phyloP scores from a whole-genome alignment of 495 filamentous ascomycete species.

The Darksidea phi region DNA sequence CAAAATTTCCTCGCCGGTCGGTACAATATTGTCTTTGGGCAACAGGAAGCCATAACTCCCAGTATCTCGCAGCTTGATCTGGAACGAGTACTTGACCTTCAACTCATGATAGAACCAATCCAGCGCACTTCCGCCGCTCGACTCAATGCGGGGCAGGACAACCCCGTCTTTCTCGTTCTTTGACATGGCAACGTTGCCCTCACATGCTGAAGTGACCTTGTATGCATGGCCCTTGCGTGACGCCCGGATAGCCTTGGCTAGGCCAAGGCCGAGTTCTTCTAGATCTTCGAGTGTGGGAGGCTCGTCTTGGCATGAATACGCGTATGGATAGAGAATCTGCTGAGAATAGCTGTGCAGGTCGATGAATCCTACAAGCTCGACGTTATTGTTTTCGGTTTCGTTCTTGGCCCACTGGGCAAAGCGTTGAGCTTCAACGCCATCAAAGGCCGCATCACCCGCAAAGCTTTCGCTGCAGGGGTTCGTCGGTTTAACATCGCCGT shows the following conservation, averaged over 20 bases:
- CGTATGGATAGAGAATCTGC: conserved; percentile 90
- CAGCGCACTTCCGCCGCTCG: conserved; percentile 78
- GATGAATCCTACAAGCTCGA: conserved; percentile 75
- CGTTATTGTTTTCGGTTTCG: conserved; percentile 67
- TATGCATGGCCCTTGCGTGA: conserved; percentile 69
- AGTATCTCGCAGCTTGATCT: conserved; percentile 92
- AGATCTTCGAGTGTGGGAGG: conserved; percentile 89
- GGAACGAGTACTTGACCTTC: conserved; percentile 78
- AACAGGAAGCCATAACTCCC: conserved; percentile 93
- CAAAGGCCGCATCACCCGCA: conserved; percentile 78
- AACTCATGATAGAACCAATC: conserved; percentile 97
- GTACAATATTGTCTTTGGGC: conserved; percentile 81
- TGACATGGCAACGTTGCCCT: conserved; percentile 61
- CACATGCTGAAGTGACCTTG: conserved; percentile 81
- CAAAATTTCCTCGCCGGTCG: conserved; percentile 83
- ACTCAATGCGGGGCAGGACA: conserved; percentile 55
- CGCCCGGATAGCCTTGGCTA: conserved; percentile 85
- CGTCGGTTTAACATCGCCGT: conserved; percentile 55
- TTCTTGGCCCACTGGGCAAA: conserved; percentile 85
- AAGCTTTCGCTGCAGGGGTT: conserved; percentile 94
- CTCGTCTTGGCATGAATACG: conserved; percentile 71
- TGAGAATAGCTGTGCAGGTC: conserved; percentile 97
- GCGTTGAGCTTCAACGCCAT: conserved; percentile 71
- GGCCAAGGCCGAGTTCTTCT: conserved; percentile 80
- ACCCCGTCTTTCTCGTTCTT: conserved; percentile 30